A percentile compares a stretch with the other conserved stretches of the same genome.
Evolutionary conservation across 1,284 basidiomycete genomes (phyloP).

Genomic region (Peniophora sp.): DNA sequence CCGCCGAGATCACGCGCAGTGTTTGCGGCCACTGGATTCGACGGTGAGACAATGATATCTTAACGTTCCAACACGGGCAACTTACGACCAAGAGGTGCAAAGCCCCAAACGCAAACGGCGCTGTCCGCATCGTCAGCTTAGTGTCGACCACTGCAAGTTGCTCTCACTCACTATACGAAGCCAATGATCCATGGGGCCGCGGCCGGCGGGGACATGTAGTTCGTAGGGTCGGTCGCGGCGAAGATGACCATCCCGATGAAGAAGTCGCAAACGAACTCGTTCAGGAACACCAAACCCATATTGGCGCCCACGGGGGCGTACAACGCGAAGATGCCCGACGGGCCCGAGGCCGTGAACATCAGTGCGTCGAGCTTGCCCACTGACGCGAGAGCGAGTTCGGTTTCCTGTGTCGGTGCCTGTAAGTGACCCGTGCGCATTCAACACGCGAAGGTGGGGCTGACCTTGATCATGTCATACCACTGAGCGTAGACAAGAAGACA

Average conservation of each 20-base stretch:
- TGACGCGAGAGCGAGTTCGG: conserved; percentile 32
- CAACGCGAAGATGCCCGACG: conserved; percentile 56
- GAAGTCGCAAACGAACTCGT: conserved; percentile 62
- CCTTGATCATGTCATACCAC: conserved; percentile 44
- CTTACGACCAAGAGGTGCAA: conserved; percentile 41
- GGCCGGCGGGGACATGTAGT: conserved; percentile 46
- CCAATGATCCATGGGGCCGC: conserved; percentile 44
- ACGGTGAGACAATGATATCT: background rate
- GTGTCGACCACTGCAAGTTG: background rate
- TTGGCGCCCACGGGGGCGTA: conserved; percentile 40
- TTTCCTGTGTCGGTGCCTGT: conserved; percentile 23
- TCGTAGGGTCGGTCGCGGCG: conserved; percentile 54
- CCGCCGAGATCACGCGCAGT: conserved; percentile 62
- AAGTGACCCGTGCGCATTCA: background rate
- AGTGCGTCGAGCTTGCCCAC: conserved; percentile 31
- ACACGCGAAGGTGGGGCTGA: conserved; percentile 9
- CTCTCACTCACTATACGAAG: conserved; percentile 45
- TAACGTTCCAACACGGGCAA: conserved; percentile 5
- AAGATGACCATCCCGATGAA: conserved; percentile 55
- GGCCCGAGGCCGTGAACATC: conserved; percentile 52
- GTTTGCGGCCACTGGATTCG: conserved; percentile 46
- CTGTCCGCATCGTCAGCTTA: conserved; percentile 21
- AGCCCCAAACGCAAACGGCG: conserved; percentile 52
- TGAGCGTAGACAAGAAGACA: conserved; percentile 53
- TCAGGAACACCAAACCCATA: conserved; percentile 49